Conservation (phyloP, 345 rosid species). For the Gossypium turneri region DNA sequence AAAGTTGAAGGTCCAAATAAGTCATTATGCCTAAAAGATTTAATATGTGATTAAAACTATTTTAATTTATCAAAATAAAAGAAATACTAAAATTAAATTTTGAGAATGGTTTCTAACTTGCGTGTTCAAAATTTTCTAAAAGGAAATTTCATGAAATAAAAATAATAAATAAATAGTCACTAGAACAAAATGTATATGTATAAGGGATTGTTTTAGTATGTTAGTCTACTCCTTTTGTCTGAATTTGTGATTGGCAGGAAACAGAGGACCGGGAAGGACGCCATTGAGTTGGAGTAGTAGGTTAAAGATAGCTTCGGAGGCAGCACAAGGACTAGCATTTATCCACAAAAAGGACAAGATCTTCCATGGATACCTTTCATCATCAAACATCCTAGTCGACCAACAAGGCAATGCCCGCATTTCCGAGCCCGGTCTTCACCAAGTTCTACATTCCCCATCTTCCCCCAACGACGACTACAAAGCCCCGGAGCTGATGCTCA, state of each 20-base stretch:
- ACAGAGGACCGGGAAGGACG: slow-evolving; percentile 11
- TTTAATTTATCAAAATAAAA: too few relatives aligned
- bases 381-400: slow-evolving; percentile 8
- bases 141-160: neutral
- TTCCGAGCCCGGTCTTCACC: slow-evolving; percentile 5
- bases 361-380: slow-evolving; percentile 11
- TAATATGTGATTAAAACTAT: too few relatives aligned
- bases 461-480: slow-evolving; percentile 6
- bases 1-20: too few relatives aligned
- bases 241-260: neutral
- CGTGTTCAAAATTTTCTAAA: too few relatives aligned
- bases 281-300: slow-evolving; percentile 12
- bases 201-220: neutral
- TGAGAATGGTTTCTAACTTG: neutral
- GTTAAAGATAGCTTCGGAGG: slow-evolving; percentile 3
- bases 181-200: neutral
- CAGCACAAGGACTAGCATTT: slow-evolving; percentile 4
- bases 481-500: slow-evolving; percentile 3
- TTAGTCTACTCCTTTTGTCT: neutral
- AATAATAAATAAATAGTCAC: neutral
- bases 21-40: too few relatives aligned
- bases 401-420: neutral
- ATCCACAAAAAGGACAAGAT: slow-evolving; percentile 12
- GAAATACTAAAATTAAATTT: too few relatives aligned
- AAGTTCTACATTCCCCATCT: neutral